phyloP scores from a whole-genome alignment of 164 flowering plant genomes.

The Buxus sempervirens region DNA sequence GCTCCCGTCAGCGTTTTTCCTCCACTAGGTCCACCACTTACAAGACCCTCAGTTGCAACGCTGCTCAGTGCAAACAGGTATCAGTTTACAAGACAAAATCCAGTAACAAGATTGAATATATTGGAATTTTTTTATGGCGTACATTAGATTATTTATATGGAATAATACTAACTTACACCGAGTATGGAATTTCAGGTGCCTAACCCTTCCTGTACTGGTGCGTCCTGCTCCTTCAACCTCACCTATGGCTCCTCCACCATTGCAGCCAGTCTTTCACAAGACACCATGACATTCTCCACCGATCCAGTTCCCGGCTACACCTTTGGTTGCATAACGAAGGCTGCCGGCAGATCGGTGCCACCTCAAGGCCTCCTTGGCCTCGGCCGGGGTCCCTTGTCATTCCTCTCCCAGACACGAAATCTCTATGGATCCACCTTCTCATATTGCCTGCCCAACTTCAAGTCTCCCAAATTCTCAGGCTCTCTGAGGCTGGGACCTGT shows the following conservation, averaged over 20 bases:
- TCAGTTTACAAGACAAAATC: too few relatives aligned
- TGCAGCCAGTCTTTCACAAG: slow-evolving; percentile 38
- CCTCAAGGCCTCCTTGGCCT: slow-evolving; percentile 53
- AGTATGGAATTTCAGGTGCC: slow-evolving; percentile 15
- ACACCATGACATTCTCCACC: slow-evolving; percentile 35
- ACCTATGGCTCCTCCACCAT: slow-evolving; percentile 50
- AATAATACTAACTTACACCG: not conserved
- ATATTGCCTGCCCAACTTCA: slow-evolving; percentile 51
- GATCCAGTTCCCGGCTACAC: slow-evolving; percentile 38
- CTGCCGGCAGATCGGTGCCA: slow-evolving; percentile 41
- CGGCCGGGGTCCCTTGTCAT: slow-evolving; percentile 54
- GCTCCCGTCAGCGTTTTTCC: slow-evolving; percentile 27
- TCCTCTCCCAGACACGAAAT: slow-evolving; percentile 38
- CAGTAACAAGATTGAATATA: too few relatives aligned
- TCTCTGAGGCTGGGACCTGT: slow-evolving; percentile 45
- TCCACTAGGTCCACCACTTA: slow-evolving; percentile 30
- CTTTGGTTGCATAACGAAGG: slow-evolving; percentile 42
- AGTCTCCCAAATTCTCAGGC: slow-evolving; percentile 40
- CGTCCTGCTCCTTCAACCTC: slow-evolving; percentile 40
- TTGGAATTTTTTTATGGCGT: too few relatives aligned
- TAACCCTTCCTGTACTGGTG: slow-evolving; percentile 35
- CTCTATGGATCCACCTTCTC: slow-evolving; percentile 54
- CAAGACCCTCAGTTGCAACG: slow-evolving; percentile 32
- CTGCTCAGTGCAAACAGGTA: slow-evolving; percentile 54
- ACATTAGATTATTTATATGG: not conserved